phyloP scores from a whole-genome alignment of 2,329 filamentous ascomycete genomes.

The Microdochium bolleyi region DNA sequence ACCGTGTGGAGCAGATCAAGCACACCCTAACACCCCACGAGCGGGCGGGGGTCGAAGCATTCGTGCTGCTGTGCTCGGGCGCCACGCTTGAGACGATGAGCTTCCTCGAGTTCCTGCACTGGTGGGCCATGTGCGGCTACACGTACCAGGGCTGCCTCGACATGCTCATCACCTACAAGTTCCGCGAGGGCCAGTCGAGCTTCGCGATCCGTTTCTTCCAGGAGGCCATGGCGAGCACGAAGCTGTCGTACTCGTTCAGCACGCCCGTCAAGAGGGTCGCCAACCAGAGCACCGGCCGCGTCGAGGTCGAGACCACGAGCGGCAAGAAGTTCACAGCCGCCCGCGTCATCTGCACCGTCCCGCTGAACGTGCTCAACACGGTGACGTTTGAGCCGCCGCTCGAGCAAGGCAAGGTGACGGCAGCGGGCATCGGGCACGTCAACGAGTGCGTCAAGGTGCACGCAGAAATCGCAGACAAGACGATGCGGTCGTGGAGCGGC shows the following conservation, averaged over 20 bases:
- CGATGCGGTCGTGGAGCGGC: slow-evolving; percentile 26
- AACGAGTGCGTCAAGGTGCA: slow-evolving; percentile 28
- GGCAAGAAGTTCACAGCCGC: slow-evolving; percentile 10
- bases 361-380: slow-evolving; percentile 23
- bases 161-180: slow-evolving; percentile 17
- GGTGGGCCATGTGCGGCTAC: slow-evolving; percentile 4
- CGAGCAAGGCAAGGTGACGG: slow-evolving; percentile 12
- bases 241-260: slow-evolving; percentile 17
- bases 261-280: slow-evolving; percentile 11
- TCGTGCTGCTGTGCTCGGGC: slow-evolving; percentile 16
- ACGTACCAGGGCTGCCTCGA: slow-evolving; percentile 6
- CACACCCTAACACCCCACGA: slow-evolving; percentile 19
- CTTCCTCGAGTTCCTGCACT: slow-evolving; percentile 13
- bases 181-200: slow-evolving; percentile 18
- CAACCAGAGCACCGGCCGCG: slow-evolving; percentile 5
- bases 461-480: slow-evolving; percentile 22
- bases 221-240: slow-evolving; percentile 11
- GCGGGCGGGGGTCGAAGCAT: slow-evolving; percentile 11
- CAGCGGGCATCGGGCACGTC: slow-evolving; percentile 20
- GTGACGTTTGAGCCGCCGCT: slow-evolving; percentile 23
- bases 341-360: slow-evolving; percentile 22
- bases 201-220: slow-evolving; percentile 17
- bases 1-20: slow-evolving; percentile 18
- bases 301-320: slow-evolving; percentile 17
- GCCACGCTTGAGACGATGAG: slow-evolving; percentile 14